Evolutionary conservation across 805 yeast species (phyloP).

Genomic region (Scheffersomyces amazonensis): DNA sequence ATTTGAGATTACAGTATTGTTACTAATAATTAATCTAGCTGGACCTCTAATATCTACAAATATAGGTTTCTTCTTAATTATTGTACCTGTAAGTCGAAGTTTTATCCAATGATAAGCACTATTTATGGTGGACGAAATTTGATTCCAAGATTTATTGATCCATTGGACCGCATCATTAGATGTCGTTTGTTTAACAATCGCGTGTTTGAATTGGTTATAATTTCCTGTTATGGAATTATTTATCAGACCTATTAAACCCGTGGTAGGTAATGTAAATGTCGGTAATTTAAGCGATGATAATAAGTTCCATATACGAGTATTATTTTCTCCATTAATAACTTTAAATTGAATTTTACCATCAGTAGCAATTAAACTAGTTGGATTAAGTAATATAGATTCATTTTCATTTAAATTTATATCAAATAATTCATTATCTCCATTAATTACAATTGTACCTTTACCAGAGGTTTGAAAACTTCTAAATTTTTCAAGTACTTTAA

Average conservation of each 20-base stretch:
- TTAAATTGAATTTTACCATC: slow-evolving; percentile 6
- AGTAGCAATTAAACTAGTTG: slow-evolving; percentile 39
- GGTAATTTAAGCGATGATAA: background rate
- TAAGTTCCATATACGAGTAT: background rate
- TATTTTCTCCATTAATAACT: slow-evolving; percentile 1
- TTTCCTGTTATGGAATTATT: background rate
- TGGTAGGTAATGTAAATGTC: background rate
- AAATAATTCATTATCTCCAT: slow-evolving; percentile 38
- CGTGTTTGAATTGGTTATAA: background rate
- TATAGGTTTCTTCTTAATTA: slow-evolving; percentile 13
- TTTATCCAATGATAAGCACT: slow-evolving; percentile 2
- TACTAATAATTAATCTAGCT: slow-evolving; percentile 19
- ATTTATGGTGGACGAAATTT: background rate
- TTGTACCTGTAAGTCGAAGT: slow-evolving; percentile 9
- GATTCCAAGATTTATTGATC: background rate
- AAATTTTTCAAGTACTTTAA: slow-evolving; percentile 15
- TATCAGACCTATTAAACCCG: background rate
- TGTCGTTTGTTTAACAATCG: no score
- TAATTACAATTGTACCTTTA: slow-evolving; percentile 37
- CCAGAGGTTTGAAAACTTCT: slow-evolving; percentile 29
- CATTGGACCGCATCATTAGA: background rate
- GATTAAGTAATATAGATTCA: slow-evolving; percentile 38
- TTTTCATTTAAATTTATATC: slow-evolving; percentile 28
- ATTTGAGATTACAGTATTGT: slow-evolving; percentile 10
- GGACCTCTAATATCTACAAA: slow-evolving; percentile 25